These are phyloP conservation scores for Diaporthe sp. DNA, from an alignment of 2,329 filamentous ascomycete species.

Conservation along the genomic window DNA sequence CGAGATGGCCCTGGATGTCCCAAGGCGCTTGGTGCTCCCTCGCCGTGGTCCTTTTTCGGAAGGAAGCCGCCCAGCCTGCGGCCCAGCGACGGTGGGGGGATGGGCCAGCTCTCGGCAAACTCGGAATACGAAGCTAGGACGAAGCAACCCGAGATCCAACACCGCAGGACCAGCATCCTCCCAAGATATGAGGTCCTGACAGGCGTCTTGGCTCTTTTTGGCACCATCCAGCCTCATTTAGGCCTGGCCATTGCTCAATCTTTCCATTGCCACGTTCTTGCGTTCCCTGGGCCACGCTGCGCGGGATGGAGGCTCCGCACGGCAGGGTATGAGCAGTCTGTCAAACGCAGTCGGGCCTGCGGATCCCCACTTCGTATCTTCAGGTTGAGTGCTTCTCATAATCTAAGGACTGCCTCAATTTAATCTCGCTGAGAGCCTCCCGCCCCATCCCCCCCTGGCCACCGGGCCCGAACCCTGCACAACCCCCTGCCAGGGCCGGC, in stretches of 20 bases:
- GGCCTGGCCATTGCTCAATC: not conserved
- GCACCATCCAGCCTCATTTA: slow-evolving; percentile 16
- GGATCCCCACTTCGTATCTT: slow-evolving; percentile 30
- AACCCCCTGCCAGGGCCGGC: not conserved
- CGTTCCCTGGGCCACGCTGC: slow-evolving; percentile 21
- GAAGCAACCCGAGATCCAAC: slow-evolving; percentile 19
- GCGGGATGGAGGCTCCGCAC: slow-evolving; percentile 7
- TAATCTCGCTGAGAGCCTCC: slow-evolving; percentile 33
- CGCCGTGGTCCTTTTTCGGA: slow-evolving; percentile 28
- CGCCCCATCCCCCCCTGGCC: not conserved
- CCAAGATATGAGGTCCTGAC: slow-evolving; percentile 14
- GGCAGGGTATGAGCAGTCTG: slow-evolving; percentile 8
- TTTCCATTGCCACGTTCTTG: slow-evolving; percentile 22
- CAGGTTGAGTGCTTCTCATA: slow-evolving; percentile 28
- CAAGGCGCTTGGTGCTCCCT: slow-evolving; percentile 29
- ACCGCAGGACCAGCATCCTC: slow-evolving; percentile 2
- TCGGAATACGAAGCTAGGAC: slow-evolving; percentile 25
- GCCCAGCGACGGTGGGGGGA: not conserved
- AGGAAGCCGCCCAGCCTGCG: slow-evolving; percentile 20
- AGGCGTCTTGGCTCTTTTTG: slow-evolving; percentile 25
- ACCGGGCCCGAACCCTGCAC: slow-evolving; percentile 14
- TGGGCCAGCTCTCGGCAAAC: slow-evolving; percentile 30
- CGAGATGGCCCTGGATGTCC: slow-evolving; percentile 33
- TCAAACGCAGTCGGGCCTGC: slow-evolving; percentile 12
- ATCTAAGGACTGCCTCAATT: slow-evolving; percentile 25